These are phyloP conservation scores for Trypanosoma brucei DNA, from an alignment of 208 protist genomes.

Conservation along the genomic window DNA sequence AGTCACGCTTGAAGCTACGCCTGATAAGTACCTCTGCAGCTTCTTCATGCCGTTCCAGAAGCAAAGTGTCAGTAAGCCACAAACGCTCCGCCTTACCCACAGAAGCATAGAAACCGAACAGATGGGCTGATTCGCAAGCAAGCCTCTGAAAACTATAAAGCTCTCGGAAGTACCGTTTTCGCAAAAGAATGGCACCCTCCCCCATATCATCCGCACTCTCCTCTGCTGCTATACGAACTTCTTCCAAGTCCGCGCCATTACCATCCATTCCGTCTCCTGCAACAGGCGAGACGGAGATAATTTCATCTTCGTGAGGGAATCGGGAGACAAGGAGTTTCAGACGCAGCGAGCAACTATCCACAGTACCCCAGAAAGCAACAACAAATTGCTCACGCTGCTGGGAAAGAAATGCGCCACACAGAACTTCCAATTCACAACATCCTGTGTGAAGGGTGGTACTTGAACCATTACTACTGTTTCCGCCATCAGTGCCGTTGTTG, in stretches of 20 bases:
- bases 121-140: conserved; percentile 38
- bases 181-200: conserved; percentile 7
- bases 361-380: conserved; percentile 24
- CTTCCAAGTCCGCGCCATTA: background rate
- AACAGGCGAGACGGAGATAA: background rate
- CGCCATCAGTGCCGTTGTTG: background rate
- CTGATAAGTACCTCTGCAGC: conserved; percentile 44
- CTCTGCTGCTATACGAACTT: background rate
- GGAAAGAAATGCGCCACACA: conserved; percentile 9
- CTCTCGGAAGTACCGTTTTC: conserved; percentile 14
- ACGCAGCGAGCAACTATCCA: conserved; percentile 12
- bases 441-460: background rate
- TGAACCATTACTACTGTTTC: background rate
- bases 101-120: conserved; percentile 34
- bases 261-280: background rate
- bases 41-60: conserved; percentile 17
- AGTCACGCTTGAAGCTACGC: conserved; percentile 65
- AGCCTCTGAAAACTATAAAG: conserved; percentile 46
- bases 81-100: conserved; percentile 43
- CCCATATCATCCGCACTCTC: conserved; percentile 7
- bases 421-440: background rate
- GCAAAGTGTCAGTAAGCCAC: conserved; percentile 44
- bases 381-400: conserved; percentile 13
- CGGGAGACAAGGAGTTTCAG: conserved; percentile 13
- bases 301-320: background rate